Evolutionary conservation across 225 moss, liverwort and hornwort species (phyloP).

Genomic region (Rhytidiadelphus loreus): DNA sequence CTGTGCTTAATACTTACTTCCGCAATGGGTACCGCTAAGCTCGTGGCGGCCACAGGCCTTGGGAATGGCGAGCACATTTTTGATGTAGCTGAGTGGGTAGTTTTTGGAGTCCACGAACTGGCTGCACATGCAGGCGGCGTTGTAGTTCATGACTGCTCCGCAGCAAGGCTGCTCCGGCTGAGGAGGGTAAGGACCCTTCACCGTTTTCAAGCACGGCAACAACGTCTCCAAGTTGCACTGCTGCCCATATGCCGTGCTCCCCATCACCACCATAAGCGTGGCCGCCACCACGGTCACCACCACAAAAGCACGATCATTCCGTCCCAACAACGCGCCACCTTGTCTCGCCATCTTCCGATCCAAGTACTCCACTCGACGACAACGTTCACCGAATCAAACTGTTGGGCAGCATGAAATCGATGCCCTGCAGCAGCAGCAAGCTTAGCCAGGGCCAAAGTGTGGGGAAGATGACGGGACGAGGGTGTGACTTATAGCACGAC

Average conservation of each 20-base stretch:
- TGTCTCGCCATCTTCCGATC: background rate
- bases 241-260: background rate
- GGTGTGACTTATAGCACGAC: background rate
- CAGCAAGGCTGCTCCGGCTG: background rate
- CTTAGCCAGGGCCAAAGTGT: no score
- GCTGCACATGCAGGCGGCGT: background rate
- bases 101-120: conserved; percentile 1
- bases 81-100: background rate
- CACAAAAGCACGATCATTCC: background rate
- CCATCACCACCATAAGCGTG: background rate
- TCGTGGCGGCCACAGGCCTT: background rate
- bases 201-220: background rate
- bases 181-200: background rate
- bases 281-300: background rate
- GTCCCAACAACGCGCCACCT: background rate
- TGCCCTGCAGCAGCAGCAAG: no score
- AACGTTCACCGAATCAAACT: no score
- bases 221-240: background rate
- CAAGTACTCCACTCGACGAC: background rate
- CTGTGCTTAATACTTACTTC: conserved; percentile 3
- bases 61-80: conserved; percentile 1
- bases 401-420: background rate
- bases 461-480: background rate
- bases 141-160: background rate
- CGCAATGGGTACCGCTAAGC: background rate